phyloP scores from a whole-genome alignment of 2,329 filamentous ascomycete genomes.

The Aspergillus sp. region DNA sequence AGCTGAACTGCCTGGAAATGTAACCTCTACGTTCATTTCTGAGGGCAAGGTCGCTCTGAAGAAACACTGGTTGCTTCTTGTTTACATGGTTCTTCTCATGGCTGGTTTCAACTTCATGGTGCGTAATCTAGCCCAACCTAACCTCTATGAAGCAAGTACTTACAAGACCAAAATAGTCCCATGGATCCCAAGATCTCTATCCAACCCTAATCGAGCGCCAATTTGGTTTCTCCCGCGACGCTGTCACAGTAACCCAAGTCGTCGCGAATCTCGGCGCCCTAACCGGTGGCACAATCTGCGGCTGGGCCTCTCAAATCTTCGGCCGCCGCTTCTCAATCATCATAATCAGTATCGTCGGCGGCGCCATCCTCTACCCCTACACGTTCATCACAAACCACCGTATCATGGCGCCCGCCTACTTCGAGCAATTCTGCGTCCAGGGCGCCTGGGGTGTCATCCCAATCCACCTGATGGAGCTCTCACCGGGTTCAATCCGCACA shows the following conservation, averaged over 20 bases:
- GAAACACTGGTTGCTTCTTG: slow-evolving; percentile 75
- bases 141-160: background rate
- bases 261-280: slow-evolving; percentile 72
- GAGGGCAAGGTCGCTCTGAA: slow-evolving; percentile 75
- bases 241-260: slow-evolving; percentile 69
- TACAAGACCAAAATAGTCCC: slow-evolving; percentile 49
- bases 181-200: slow-evolving; percentile 69
- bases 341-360: slow-evolving; percentile 63
- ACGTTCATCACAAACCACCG: slow-evolving; percentile 50
- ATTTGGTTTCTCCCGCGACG: slow-evolving; percentile 55
- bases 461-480: slow-evolving; percentile 66
- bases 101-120: slow-evolving; percentile 89
- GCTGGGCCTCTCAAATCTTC: slow-evolving; percentile 68
- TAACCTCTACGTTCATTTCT: slow-evolving; percentile 66
- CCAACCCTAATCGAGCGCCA: slow-evolving; percentile 61
- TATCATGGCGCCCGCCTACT: slow-evolving; percentile 79
- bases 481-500: slow-evolving; percentile 60
- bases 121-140: slow-evolving; percentile 11
- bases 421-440: slow-evolving; percentile 77
- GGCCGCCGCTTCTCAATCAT: slow-evolving; percentile 70
- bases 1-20: slow-evolving; percentile 54
- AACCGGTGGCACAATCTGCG: slow-evolving; percentile 64
- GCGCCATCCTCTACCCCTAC: slow-evolving; percentile 80
- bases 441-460: slow-evolving; percentile 76
- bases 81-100: slow-evolving; percentile 84